Percentiles rank a stretch among this genome's conserved stretches.
Conservation (phyloP, 768 basidiomycete genomes). For the Mycena polygramma region DNA sequence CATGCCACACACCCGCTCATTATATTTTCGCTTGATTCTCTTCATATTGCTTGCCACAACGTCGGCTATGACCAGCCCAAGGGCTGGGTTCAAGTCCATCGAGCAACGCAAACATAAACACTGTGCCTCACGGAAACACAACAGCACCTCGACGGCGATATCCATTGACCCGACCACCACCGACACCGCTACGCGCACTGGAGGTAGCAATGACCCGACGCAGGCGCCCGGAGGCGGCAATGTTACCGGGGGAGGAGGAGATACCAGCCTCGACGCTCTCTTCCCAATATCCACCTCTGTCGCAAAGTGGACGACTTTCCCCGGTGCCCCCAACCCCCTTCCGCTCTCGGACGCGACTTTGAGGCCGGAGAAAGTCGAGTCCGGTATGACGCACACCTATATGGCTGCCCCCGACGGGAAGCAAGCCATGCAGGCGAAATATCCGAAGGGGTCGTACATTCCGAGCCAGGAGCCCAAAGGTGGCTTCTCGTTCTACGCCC, state of each 20-base stretch:
- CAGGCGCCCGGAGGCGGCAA: too few relatives aligned
- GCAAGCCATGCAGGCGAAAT: conserved; percentile 63
- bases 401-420: conserved; percentile 63
- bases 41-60: neutral
- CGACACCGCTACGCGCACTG: neutral
- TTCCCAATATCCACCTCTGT: conserved; percentile 54
- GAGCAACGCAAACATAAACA: too few relatives aligned
- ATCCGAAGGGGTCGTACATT: conserved; percentile 69
- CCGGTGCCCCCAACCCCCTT: conserved; percentile 48
- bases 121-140: neutral
- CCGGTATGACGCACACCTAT: conserved; percentile 54
- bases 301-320: conserved; percentile 59
- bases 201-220: neutral
- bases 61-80: neutral
- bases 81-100: neutral
- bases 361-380: conserved; percentile 53
- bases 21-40: neutral
- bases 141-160: too few relatives aligned
- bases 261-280: conserved; percentile 44
- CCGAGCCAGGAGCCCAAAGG: conserved; percentile 61
- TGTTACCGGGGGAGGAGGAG: neutral
- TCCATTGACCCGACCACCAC: neutral
- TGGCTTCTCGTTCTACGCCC: conserved; percentile 80
- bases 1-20: neutral
- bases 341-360: conserved; percentile 59